Conservation (phyloP, 371 early-diverging fungal species). For the Actinomortierella wolfii region DNA sequence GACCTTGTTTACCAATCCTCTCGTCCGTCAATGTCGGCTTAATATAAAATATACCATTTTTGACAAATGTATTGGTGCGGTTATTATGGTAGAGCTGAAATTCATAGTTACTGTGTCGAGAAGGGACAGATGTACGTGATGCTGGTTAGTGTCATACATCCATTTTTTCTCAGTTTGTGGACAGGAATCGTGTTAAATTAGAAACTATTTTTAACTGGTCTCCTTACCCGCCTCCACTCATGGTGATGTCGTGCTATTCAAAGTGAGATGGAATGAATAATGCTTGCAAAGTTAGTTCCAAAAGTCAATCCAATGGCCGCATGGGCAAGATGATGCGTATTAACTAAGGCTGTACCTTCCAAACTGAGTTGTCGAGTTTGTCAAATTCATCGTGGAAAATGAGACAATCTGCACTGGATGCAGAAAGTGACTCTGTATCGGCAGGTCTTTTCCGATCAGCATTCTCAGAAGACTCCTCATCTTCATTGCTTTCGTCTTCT, state of each 20-base stretch:
- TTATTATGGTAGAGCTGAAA: conserved; percentile 65
- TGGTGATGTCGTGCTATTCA: conserved; percentile 56
- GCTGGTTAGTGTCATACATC: conserved; percentile 4
- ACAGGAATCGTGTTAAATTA: no score
- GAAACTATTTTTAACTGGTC: neutral
- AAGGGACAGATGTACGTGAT: conserved; percentile 9
- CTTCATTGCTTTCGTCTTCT: conserved; percentile 1
- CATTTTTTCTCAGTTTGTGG: no score
- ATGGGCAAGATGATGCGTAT: no score
- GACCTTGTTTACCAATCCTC: conserved; percentile 22
- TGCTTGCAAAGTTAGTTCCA: neutral
- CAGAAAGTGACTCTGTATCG: neutral
- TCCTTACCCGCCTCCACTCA: conserved; percentile 55
- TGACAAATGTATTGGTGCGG: conserved; percentile 67
- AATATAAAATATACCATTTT: conserved; percentile 67
- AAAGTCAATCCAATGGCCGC: neutral
- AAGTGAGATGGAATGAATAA: neutral
- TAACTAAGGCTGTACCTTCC: conserved; percentile 49
- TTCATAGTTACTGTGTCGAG: conserved; percentile 51
- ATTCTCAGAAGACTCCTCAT: conserved; percentile 4
- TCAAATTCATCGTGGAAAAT: conserved; percentile 70
- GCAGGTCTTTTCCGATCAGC: conserved; percentile 1
- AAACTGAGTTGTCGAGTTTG: conserved; percentile 55
- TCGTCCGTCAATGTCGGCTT: conserved; percentile 64
- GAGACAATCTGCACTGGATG: conserved; percentile 45